Evolutionary conservation across 1,139 yeast species (phyloP), one percentile per base, ranked within the genome.

Genomic region (Yamadazyma mexicana): DNA sequence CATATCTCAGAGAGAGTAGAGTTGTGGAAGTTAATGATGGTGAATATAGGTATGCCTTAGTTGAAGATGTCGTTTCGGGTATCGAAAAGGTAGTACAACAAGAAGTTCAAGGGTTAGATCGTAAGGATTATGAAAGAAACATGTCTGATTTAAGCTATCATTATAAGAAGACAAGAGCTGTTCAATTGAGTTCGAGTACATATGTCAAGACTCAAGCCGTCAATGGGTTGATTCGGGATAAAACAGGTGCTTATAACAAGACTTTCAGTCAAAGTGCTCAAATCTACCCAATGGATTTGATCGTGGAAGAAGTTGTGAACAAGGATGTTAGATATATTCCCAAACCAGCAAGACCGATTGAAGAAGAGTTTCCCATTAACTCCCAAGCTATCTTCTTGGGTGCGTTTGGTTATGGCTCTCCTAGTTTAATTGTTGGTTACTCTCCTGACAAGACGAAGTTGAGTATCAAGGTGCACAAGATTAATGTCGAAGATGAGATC

Each of bases 401-500:
- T 30, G 89, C 85, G 29, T 81, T 81, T 63, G 95, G 91, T 2
- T 92, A 87, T 57, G 98, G 98, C 36, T 77, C 88, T 20, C 85
- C 95, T 37, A 91, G 94, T 11, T 73, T 73, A 17, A 77, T 92
- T 36, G 79, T 74, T 38, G 95, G 87, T 0, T 76, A 79, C 46
- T 69, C 77, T 31, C 72, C 69, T 17, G 72, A 70, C 22, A 66
- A 75, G 34, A 63, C 79, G 40, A 78, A 77, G 43, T 61, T 83
- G 40, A 75, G 81, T 38, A 77, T 84, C 16, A 64, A 67, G 40
- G 66, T 71, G 25, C 68, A 74, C 33, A 77, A 79, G 54, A 75
- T 75, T 42, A 69, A 72, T 30, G 56, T 70, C 3, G 66, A 67
- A 34, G 64, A 73, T 14, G 89, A 83, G 50, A 87, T 89, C 27